phyloP scores from a whole-genome alignment of 148 eudicot genomes.

The Rhododendron mucronatum region DNA sequence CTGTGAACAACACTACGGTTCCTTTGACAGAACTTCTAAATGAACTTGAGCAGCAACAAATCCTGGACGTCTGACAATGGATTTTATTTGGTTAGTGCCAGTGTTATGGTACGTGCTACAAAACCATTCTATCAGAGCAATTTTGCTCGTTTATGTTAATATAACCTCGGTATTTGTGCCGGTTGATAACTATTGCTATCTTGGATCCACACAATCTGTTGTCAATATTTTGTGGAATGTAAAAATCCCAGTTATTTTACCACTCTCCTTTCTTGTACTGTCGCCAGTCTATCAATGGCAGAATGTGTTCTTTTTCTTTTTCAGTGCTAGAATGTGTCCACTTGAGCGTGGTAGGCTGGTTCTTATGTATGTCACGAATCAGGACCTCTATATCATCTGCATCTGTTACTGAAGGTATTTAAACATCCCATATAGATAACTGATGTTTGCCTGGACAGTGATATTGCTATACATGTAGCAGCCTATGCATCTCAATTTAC shows the following conservation, averaged over 20 bases:
- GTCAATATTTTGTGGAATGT: neutral
- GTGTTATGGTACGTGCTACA: neutral
- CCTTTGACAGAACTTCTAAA: constrained; percentile 35
- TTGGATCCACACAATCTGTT: neutral
- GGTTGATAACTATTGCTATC: neutral
- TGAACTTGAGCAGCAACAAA: constrained; percentile 42
- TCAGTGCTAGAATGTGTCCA: neutral
- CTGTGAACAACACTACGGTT: constrained; percentile 26
- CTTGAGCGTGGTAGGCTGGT: neutral
- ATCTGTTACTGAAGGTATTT: neutral
- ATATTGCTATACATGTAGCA: neutral
- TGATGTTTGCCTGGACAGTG: neutral
- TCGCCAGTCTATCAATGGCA: neutral
- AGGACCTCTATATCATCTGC: neutral
- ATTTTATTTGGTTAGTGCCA: neutral
- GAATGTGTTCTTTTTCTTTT: neutral
- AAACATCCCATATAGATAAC: neutral
- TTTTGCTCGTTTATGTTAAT: neutral
- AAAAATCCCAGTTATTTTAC: neutral
- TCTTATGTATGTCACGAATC: neutral
- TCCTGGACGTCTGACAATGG: constrained; percentile 29
- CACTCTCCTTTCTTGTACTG: neutral
- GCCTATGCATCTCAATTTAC: neutral
- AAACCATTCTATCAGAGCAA: neutral
- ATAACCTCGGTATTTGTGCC: neutral